Evolutionary conservation across 2,329 filamentous ascomycete genomes (phyloP).

Genomic region (Mollisia scopiformis): DNA sequence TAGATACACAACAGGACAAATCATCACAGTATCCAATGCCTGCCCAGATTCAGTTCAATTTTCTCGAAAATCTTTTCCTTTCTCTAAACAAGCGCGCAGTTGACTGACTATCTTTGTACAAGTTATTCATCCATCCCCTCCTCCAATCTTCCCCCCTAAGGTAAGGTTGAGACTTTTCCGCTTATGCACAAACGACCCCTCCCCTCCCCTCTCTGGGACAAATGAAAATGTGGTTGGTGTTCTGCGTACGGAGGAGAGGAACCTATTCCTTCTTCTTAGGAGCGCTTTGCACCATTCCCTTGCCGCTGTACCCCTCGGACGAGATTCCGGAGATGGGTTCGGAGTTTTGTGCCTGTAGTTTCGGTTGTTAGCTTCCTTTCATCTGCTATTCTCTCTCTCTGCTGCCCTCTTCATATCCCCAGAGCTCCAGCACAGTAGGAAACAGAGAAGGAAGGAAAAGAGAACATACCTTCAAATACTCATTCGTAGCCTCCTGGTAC

Average conservation of each 20-base stretch:
- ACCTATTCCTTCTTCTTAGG: conserved; percentile 35
- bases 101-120: conserved; percentile 23
- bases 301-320: conserved; percentile 76
- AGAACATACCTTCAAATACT: conserved; percentile 81
- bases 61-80: background rate
- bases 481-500: conserved; percentile 94
- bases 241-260: background rate
- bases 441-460: background rate
- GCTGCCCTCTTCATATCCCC: background rate
- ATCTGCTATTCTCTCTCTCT: background rate
- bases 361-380: conserved; percentile 18
- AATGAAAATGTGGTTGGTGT: conserved; percentile 11
- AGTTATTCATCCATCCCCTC: conserved; percentile 4
- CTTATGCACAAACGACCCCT: conserved; percentile 1
- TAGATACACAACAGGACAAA: background rate
- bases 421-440: background rate
- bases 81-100: conserved; percentile 15
- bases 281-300: conserved; percentile 71
- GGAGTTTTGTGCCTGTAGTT: conserved; percentile 72
- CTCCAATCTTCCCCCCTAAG: conserved; percentile 1
- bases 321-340: conserved; percentile 87
- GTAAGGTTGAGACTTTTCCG: background rate
- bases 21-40: background rate
- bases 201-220: conserved; percentile 1
- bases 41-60: too few species aligned